Conservation (phyloP, 2,329 filamentous ascomycete species). For the Beauveria sp. region DNA sequence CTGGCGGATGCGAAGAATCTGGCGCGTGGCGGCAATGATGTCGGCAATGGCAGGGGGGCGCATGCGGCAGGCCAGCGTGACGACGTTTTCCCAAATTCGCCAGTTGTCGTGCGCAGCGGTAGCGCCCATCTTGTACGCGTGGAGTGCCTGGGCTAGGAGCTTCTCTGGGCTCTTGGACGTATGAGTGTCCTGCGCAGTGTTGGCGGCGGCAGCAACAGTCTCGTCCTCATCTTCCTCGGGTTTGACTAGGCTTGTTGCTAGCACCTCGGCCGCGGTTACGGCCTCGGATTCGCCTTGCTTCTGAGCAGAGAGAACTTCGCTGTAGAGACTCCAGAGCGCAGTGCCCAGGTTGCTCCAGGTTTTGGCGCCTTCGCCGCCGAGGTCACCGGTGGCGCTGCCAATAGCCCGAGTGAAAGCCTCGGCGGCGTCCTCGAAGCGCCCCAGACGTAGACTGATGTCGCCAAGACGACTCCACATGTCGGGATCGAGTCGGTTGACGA, state of each 20-base stretch:
- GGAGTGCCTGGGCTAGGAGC: conserved; percentile 66
- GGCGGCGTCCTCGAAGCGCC: conserved; percentile 68
- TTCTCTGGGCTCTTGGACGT: conserved; percentile 43
- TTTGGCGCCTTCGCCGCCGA: conserved; percentile 82
- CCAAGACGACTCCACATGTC: conserved; percentile 86
- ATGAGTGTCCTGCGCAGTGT: conserved; percentile 17
- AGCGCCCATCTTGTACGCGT: conserved; percentile 81
- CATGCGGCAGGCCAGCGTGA: conserved; percentile 76
- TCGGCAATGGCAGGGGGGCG: conserved; percentile 68
- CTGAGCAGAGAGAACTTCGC: conserved; percentile 38
- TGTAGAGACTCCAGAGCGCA: conserved; percentile 65
- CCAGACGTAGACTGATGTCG: conserved; percentile 75
- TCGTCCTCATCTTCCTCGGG: conserved; percentile 17
- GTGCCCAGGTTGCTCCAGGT: conserved; percentile 94
- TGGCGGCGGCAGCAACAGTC: conserved; percentile 17
- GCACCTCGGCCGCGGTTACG: background rate
- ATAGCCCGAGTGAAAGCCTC: conserved; percentile 80
- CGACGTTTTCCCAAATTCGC: conserved; percentile 94
- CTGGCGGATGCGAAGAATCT: conserved; percentile 68
- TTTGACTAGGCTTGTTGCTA: background rate
- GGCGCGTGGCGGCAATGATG: conserved; percentile 65
- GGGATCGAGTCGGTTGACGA: conserved; percentile 72
- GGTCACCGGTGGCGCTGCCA: conserved; percentile 45
- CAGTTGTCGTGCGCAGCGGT: conserved; percentile 76
- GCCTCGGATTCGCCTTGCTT: conserved; percentile 21